Conservation (phyloP, 176 grass and related monocot species). For the bread wheat (Triticum aestivum) region DNA sequence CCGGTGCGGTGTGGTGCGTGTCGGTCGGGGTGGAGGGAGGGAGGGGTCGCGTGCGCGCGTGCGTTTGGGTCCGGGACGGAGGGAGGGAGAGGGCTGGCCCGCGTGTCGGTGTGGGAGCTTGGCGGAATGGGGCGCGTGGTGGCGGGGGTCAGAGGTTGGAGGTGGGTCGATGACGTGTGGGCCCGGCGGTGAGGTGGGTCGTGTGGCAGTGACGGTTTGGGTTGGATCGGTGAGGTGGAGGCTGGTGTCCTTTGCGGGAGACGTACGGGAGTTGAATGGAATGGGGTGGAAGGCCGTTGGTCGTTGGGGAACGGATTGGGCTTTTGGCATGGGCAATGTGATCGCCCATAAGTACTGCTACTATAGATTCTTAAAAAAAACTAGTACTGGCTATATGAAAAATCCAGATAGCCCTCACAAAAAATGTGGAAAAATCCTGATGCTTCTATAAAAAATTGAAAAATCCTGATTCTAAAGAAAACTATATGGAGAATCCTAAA, state of each 20-base stretch:
- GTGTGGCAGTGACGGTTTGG: rapidly evolving
- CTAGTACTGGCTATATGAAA: too few species aligned
- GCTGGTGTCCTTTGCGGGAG: background rate
- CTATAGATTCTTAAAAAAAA: too few species aligned
- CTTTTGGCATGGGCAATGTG: background rate
- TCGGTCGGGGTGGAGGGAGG: background rate
- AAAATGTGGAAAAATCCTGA: too few species aligned
- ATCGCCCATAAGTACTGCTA: too few species aligned
- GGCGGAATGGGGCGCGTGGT: background rate
- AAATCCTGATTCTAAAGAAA: too few species aligned
- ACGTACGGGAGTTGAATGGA: background rate
- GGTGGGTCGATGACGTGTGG: background rate
- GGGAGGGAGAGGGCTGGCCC: constrained; percentile 16
- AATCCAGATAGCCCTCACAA: too few species aligned
- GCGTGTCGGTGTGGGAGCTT: constrained; percentile 7
- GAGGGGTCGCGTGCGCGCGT: background rate
- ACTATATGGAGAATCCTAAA: too few species aligned
- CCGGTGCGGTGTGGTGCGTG: background rate
- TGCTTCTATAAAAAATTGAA: too few species aligned
- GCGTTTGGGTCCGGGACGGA: background rate
- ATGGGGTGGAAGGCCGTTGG: background rate
- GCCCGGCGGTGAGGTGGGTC: rapidly evolving
- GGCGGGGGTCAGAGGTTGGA: rapidly evolving
- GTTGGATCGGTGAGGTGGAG: rapidly evolving
- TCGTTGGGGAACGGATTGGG: background rate